Evolutionary conservation across 306 rosid species (phyloP), one percentile per base, ranked within the genome.

Genomic region (Casuarina equisetifolia): DNA sequence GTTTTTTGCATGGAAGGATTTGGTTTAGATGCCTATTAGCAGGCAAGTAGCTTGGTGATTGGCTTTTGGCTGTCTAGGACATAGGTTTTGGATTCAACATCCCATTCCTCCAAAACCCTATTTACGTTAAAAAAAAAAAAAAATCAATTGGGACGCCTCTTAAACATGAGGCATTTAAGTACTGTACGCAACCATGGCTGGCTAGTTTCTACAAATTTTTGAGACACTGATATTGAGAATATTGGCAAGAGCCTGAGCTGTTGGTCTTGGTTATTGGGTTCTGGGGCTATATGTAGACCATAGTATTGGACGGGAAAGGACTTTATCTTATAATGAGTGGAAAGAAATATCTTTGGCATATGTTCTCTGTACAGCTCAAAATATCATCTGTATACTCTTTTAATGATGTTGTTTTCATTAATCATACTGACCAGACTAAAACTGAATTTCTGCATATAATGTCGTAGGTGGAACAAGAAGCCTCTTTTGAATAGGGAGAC

Each of bases 381-480:
- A 13, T 25, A 16, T 16, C 5, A 12, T 62, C 19, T 36, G 35
- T 62, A 3, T 12, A 52, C 58, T 51, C 9, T 64, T 49, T 4
- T 17, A 32, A 39, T n/a, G 66, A 75, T 61, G 46, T 64, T 68
- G 43, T 68, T 54, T 25, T 53, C 39, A 52, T 49, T 59, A 53
- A 44, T 80, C 57, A 45, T 67, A 61, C 20, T 10, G 53, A 32
- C 17, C 48, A 2, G 52, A 48, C 59, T 55, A 73, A 75, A 72
- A 69, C 16, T 68, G 62, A 69, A 72, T 17, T 70, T 73, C 45
- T 79, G 19, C 61, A 40, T 46, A 48, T 42, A 52, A 42, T 50
- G 19, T 52, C 45, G 53, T 69, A 93, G 98, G 97, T 91, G 98
- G 98, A 74, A 90, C 84, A 89, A 83, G 76, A 91, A 91, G 80